These are phyloP conservation scores for Parietaria judaica DNA, from an alignment of 306 rosid species.

Conservation along the genomic window DNA sequence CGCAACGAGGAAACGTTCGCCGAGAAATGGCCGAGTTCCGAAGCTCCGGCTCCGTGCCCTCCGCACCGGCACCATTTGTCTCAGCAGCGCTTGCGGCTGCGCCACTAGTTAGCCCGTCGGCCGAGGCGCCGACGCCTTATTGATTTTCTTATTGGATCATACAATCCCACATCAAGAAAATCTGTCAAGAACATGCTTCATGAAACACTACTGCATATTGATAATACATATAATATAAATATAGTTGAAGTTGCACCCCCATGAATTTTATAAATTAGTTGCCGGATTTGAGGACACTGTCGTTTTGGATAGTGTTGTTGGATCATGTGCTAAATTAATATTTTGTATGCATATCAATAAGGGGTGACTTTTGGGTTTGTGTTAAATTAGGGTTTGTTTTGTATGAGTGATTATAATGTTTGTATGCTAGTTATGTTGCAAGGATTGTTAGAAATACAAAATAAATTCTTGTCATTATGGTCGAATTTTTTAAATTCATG, in stretches of 20 bases:
- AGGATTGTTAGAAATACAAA: too few relatives aligned
- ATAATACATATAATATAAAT: background rate
- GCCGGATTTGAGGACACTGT: constrained; percentile 8
- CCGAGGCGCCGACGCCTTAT: constrained; percentile 19
- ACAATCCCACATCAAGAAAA: background rate
- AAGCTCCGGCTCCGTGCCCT: constrained; percentile 45
- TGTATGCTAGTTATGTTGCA: too few relatives aligned
- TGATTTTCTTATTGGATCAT: background rate
- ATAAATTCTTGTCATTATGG: too few relatives aligned
- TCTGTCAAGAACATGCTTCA: too few relatives aligned
- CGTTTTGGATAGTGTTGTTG: background rate
- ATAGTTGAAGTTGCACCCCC: background rate
- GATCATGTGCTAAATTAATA: constrained; percentile 4
- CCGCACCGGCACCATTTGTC: constrained; percentile 55
- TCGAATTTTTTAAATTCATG: too few relatives aligned
- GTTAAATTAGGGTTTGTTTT: too few relatives aligned
- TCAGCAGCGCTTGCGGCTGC: constrained; percentile 15
- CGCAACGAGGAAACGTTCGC: constrained; percentile 35
- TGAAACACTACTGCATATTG: background rate
- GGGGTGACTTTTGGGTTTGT: background rate
- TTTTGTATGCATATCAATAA: background rate
- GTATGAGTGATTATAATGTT: too few relatives aligned
- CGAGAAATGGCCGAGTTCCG: constrained; percentile 60
- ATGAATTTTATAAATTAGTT: background rate
- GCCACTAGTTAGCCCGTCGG: constrained; percentile 26